Base-by-base conservation (phyloP, 192 early-diverging fungal species). In the Backusella tarrabulga region DNA sequence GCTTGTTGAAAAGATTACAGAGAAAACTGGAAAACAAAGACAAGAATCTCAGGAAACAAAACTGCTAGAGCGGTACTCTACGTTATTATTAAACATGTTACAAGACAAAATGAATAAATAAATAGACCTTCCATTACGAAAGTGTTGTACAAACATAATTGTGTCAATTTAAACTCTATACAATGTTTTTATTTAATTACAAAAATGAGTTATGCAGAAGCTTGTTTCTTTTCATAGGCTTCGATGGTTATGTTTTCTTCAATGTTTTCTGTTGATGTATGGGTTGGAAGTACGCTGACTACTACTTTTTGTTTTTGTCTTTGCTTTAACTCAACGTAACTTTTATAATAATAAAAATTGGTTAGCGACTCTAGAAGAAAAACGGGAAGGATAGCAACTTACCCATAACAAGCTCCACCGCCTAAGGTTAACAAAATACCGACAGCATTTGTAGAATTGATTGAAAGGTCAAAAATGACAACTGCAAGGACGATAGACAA, bases 401-500 rank as follows among this genome's bases (percentile, higher is more conserved):
- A 86, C 80, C 82, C 86, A 79, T 91, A 91, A 54, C 83, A 90
- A 11, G 79, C 84, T 50, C 91, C 91, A 79, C 87, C 87, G 42
- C 86, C 42, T 15, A 89, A 81, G 17, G 90, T 92, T 41, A 93
- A 83, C 19, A 87, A 75, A 26, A 89, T 94, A 46, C 91, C 92
- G 40, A 85, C 71, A 0, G 78, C 86, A 60, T 93, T 90, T 12
- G 89, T 85, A 67, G 83, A 76, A 19, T 83, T 92, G 67, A 87
- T 92, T 34, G 78, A 86, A 6, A 90, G 85, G 34, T 85, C 86
- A 68, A 90, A 94, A 21, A 89, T 88, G 4, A 85, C 83, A 7
- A 92, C 91, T 2, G 87, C 84, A 38, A 90, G 72, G 35, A 88
- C 81, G 68, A 93, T 92, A 34, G 90, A 92, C 15, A 93, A 81